phyloP scores from a whole-genome alignment of 176 grass and related monocot species.

The Typha latifolia region DNA sequence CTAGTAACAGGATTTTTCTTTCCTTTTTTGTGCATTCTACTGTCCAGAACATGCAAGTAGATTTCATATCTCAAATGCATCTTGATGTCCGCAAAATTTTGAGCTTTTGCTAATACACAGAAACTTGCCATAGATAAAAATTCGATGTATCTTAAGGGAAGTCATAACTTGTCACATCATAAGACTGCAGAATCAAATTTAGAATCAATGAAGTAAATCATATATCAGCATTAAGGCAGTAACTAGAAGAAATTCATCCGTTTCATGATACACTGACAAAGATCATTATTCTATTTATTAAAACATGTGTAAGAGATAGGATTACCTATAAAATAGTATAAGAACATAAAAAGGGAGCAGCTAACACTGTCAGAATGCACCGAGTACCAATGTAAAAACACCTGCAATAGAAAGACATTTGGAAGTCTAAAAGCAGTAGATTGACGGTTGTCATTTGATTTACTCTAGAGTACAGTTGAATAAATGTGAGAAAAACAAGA shows the following conservation, averaged over 20 bases:
- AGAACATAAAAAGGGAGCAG: constrained; percentile 68
- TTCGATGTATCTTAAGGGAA: no score
- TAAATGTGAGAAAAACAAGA: constrained; percentile 6
- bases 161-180: no score
- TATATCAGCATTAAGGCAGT: no score
- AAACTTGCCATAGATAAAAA: no score
- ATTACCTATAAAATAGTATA: constrained; percentile 91
- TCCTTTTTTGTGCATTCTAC: no score
- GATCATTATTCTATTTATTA: constrained; percentile 6
- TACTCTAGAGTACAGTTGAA: constrained; percentile 18
- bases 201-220: no score
- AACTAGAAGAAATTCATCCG: constrained; percentile 13
- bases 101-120: background rate
- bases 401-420: constrained; percentile 29
- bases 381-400: constrained; percentile 66
- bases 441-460: constrained; percentile 6
- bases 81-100: background rate
- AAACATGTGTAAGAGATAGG: background rate
- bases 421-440: constrained; percentile 9
- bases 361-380: constrained; percentile 36
- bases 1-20: no score
- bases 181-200: no score
- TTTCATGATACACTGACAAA: constrained; percentile 1
- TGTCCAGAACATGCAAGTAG: background rate
- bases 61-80: background rate